Percentiles rank a stretch among this genome's conserved stretches.
Evolutionary conservation across 768 basidiomycete genomes (phyloP).

Genomic region (Leccinum truebloodii): DNA sequence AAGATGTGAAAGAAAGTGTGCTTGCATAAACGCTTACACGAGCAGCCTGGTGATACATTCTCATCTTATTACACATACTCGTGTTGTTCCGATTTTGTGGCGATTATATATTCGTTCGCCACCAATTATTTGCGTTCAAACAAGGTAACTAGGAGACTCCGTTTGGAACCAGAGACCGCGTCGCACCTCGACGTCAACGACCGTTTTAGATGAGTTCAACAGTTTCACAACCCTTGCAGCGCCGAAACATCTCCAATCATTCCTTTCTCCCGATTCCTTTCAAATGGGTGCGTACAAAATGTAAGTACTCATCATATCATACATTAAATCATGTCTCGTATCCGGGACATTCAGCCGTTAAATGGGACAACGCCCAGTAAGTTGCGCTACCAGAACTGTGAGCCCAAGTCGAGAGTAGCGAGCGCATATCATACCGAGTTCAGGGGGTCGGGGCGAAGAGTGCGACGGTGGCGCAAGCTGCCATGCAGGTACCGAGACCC

Average conservation of each 20-base stretch:
- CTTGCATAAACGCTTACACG: not conserved
- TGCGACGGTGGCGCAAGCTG: constrained; percentile 9
- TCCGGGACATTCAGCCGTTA: not conserved
- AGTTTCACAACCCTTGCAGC: no score
- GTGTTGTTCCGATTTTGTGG: not conserved
- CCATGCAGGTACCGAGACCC: constrained; percentile 16
- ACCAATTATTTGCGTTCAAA: no score
- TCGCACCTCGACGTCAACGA: no score
- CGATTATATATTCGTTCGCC: no score
- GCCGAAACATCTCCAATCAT: no score
- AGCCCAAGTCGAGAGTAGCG: not conserved
- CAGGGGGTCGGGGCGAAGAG: constrained; percentile 28
- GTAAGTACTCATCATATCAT: not conserved
- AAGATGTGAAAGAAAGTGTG: constrained; percentile 23
- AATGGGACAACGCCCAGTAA: not conserved
- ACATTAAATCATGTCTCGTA: not conserved
- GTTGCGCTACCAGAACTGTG: not conserved
- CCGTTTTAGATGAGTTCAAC: no score
- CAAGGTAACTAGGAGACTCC: no score
- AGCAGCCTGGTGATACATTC: not conserved
- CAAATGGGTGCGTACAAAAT: not conserved
- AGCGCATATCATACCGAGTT: not conserved
- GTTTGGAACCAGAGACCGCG: no score
- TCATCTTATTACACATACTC: not conserved
- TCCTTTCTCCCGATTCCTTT: not conserved